Evolutionary conservation across 257 asterid genomes (phyloP), one percentile per base, ranked within the genome.

Genomic region (Salvia miltiorrhiza): DNA sequence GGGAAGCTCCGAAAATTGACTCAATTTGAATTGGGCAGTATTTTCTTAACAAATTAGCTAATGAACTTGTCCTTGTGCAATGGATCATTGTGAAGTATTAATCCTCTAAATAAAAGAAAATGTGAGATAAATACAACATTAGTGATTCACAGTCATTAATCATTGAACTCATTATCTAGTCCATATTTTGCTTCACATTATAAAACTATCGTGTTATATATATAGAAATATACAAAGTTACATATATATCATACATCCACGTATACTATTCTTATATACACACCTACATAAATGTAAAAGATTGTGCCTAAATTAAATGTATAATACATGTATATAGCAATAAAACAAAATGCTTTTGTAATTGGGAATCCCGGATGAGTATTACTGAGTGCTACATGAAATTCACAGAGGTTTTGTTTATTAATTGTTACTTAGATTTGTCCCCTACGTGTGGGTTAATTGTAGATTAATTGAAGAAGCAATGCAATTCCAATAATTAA

Each of bases 401-500:
- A 65, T 30, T 65, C 24, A 47, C 44, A 33, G 1, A 8, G 30
- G 4, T 41, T 23, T 66, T 65, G 0, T 23, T 30, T 48, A 48
- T 47, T 48, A 32, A 20, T 6, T 30, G 41, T 33, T 62, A 5
- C 33, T 17, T 7, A 37, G 63, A 67, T 39, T 39, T 67, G 33
- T 67, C 43, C 33, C 43, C 32, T 8, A 1, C 50, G 47, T 70
- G 52, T 14, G 59, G 13, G 4, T 28, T 70, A 32, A 19, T 4
- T 37, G 9, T 19, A 19, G 13, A 60, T 4, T 5, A 60, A 19
- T 19, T 19, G 48, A 37, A 19, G 35, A 13, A 32, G 9, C 37
- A 60, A 73, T 57, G 56, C 13, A 44, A 71, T 17, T 63, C 12
- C 66, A 68, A 50, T 48, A 50, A 69, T 41, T 41, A 47, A n/a